A percentile compares a stretch with the other conserved stretches of the same genome.
Evolutionary conservation across 2,329 filamentous ascomycete genomes (phyloP).

Genomic region (Nothopassalora personata): DNA sequence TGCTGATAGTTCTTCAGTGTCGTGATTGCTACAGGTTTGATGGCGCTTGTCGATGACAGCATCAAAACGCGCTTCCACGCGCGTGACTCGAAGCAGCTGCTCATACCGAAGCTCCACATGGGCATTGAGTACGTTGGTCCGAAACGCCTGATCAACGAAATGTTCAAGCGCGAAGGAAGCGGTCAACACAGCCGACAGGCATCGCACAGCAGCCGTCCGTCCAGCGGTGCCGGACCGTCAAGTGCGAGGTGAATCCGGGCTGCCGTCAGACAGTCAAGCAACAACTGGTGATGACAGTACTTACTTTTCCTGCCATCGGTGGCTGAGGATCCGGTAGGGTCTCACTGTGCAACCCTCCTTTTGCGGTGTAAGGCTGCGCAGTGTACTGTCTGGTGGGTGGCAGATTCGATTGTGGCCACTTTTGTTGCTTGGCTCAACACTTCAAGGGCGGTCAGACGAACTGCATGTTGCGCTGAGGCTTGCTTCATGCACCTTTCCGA

Average conservation of each 20-base stretch:
- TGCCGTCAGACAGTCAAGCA: conserved; percentile 14
- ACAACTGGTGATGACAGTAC: conserved; percentile 10
- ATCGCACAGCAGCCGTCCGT: conserved; percentile 17
- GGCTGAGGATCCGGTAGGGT: conserved; percentile 2
- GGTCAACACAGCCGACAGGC: conserved; percentile 21
- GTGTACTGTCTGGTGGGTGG: not conserved
- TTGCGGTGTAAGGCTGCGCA: conserved; percentile 10
- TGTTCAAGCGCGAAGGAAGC: conserved; percentile 50
- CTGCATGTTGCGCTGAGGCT: conserved; percentile 12
- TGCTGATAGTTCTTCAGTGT: conserved; percentile 51
- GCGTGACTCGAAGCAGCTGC: conserved; percentile 48
- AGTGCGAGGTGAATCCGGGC: conserved; percentile 3
- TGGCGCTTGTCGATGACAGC: conserved; percentile 83
- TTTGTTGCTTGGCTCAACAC: not conserved
- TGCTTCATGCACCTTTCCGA: conserved; percentile 18
- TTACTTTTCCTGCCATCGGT: not conserved
- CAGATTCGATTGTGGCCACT: not conserved
- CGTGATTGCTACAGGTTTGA: conserved; percentile 82
- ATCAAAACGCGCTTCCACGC: conserved; percentile 73
- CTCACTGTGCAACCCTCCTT: conserved; percentile 8
- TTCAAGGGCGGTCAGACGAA: conserved; percentile 8
- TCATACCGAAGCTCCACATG: conserved; percentile 51
- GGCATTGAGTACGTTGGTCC: conserved; percentile 60
- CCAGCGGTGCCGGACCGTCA: conserved; percentile 14
- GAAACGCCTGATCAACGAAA: conserved; percentile 57